Base-by-base conservation (phyloP, 140 eudicot species). In the Anethum foeniculum region DNA sequence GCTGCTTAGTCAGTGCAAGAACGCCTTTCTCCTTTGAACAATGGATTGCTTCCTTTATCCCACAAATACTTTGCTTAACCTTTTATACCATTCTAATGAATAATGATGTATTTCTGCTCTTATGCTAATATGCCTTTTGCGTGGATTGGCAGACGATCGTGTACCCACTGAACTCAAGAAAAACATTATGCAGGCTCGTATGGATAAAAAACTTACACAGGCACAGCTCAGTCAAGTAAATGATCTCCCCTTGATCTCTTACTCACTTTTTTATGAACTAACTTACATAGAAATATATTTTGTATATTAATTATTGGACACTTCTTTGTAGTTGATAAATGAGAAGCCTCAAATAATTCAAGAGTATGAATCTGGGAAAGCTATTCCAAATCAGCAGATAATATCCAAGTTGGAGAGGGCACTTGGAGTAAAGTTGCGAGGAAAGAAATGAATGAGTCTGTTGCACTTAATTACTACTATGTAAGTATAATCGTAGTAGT, bases 311-410 rank as follows among this genome's bases (percentile, higher is more conserved):
- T 60, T 13, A 30, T 78, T n/a, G 81, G 58, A 41, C 44, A 38
- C 56, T 78, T 60, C 19, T 27, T 39, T 84, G 81, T 81, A 84
- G 86, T 7, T 84, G 79, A 84, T 84, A 30, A 80, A 84, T 62
- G 86, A 84, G 81, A 84, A 80, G 83, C 86, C 81, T 56, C 86
- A 84, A 34, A 80, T 84, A 18, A 84, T 84, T 25, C 86, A 84
- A 78, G 86, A 84, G 78, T 84, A 84, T 49, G 86, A 84, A 80
- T 84, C 86, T 60, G 86, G 86, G 41, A 84, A 84, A 78, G 86
- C 86, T 52, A 84, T 84, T 80, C 86, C 86, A n/a, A 84, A 84
- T 60, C 86, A 84, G 72, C 86, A 84, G 83, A 84, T 80, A 38
- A 80, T 84, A 43, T 78, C 83, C 46, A 84, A 84, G 81, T 80